Conservation (phyloP, 495 filamentous ascomycete species). For the Platismatia glauca region DNA sequence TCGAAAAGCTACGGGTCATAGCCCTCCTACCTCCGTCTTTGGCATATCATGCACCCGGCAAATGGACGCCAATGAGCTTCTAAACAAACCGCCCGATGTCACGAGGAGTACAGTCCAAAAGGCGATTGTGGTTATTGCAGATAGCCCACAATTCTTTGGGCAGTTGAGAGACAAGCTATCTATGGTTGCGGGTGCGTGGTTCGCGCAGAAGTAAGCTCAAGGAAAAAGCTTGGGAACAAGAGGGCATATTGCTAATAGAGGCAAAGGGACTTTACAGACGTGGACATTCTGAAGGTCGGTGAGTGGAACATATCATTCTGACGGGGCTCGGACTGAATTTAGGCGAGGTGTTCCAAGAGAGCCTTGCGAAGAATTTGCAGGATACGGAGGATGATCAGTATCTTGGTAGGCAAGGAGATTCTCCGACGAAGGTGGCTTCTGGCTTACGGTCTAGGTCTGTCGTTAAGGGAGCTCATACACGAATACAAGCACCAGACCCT, state of each 20-base stretch:
- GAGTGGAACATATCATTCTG: constrained; percentile 13
- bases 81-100: constrained; percentile 74
- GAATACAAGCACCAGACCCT: constrained; percentile 91
- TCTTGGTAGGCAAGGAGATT: constrained; percentile 49
- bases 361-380: constrained; percentile 56
- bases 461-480: constrained; percentile 81
- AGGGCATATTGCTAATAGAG: constrained; percentile 2
- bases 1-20: constrained; percentile 47
- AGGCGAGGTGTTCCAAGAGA: constrained; percentile 77
- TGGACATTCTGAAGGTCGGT: constrained; percentile 60
- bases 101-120: constrained; percentile 96
- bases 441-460: constrained; percentile 49
- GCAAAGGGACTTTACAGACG: constrained; percentile 58
- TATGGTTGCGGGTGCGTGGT: constrained; percentile 91
- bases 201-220: constrained; percentile 76
- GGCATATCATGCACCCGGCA: constrained; percentile 94
- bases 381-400: constrained; percentile 73
- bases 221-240: constrained; percentile 35
- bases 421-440: constrained; percentile 4
- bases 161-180: constrained; percentile 74
- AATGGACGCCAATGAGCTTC: constrained; percentile 67
- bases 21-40: constrained; percentile 76
- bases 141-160: constrained; percentile 73
- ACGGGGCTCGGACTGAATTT: constrained; percentile 1
- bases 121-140: constrained; percentile 93